Evolutionary conservation across 2,329 filamentous ascomycete genomes (phyloP).

Genomic region (Aspergillus sojae): DNA sequence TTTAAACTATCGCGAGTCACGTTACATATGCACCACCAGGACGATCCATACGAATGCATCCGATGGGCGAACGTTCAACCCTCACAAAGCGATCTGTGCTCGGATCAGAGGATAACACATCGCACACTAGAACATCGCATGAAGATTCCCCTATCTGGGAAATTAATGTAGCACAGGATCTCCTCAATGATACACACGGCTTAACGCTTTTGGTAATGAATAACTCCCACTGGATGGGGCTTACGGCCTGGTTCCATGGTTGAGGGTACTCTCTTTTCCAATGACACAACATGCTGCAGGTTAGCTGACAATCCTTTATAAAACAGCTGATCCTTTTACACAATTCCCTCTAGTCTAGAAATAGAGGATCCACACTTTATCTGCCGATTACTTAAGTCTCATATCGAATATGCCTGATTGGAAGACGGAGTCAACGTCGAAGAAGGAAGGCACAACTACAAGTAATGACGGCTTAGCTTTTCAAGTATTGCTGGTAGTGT

Average conservation of each 20-base stretch:
- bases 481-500: slow-evolving; percentile 3
- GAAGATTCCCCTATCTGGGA: background rate
- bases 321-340: background rate
- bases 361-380: background rate
- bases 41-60: background rate
- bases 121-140: background rate
- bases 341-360: background rate
- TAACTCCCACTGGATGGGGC: background rate
- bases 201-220: background rate
- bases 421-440: background rate
- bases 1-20: background rate
- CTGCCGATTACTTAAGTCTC: background rate
- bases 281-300: background rate
- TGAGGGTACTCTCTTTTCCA: background rate
- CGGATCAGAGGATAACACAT: background rate
- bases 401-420: background rate
- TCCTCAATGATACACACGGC: background rate
- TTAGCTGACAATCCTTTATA: background rate
- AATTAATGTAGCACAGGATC: background rate
- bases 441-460: background rate
- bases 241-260: background rate
- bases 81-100: background rate
- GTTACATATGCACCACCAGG: background rate
- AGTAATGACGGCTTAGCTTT: background rate
- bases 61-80: background rate